Percentiles rank a stretch among this genome's conserved stretches.
phyloP scores from a whole-genome alignment of 441 rosid species.

The Populus hybrid region DNA sequence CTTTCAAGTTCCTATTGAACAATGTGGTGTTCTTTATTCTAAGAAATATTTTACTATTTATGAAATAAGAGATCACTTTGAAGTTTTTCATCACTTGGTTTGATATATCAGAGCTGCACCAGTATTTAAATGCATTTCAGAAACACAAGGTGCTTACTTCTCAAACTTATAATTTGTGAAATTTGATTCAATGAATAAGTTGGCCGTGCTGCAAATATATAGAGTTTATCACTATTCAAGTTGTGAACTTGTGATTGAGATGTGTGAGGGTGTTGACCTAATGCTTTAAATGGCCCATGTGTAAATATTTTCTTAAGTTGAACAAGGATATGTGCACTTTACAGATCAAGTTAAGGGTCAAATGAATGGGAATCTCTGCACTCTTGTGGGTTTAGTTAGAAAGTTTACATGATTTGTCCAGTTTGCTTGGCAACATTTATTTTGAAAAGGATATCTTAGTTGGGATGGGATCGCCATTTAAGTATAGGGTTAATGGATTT shows the following conservation, averaged over 20 bases:
- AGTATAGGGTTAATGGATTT: background rate
- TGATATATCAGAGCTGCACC: background rate
- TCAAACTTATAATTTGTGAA: background rate
- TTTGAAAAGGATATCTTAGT: background rate
- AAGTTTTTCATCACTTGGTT: background rate
- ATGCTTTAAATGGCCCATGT: background rate
- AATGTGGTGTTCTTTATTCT: background rate
- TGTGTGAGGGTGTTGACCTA: background rate
- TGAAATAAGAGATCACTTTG: background rate
- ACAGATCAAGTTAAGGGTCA: background rate
- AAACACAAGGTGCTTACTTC: background rate
- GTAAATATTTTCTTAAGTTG: background rate
- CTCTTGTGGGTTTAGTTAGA: background rate
- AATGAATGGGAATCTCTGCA: background rate
- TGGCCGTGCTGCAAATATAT: background rate
- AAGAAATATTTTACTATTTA: background rate
- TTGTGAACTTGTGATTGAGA: background rate
- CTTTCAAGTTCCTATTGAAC: background rate
- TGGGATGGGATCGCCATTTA: background rate
- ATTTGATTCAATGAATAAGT: background rate
- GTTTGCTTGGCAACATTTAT: background rate
- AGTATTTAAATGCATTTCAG: background rate
- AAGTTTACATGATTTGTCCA: background rate
- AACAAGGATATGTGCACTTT: background rate
- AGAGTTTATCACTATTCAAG: background rate